Evolutionary conservation across 208 protist species (phyloP).

Genomic region (Acanthamoeba castellanii): DNA sequence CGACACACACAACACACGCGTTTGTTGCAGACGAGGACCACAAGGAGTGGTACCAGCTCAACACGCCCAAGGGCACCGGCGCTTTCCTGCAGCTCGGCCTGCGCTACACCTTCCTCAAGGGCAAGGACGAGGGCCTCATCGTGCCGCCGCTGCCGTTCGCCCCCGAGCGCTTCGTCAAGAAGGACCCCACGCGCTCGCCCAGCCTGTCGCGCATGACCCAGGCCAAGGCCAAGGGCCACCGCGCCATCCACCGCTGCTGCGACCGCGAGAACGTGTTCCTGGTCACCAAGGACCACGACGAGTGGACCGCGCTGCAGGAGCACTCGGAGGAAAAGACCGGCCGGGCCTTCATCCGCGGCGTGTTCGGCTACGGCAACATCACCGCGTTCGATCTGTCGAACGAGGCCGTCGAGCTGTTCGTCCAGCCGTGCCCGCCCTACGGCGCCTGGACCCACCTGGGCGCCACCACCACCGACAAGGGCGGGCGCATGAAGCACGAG

Average conservation of each 20-base stretch:
- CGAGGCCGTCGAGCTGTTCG: neutral
- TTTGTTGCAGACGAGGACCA: neutral
- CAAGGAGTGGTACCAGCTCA: slow-evolving; percentile 42
- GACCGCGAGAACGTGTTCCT: slow-evolving; percentile 72
- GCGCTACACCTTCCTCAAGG: slow-evolving; percentile 48
- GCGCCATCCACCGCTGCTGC: slow-evolving; percentile 73
- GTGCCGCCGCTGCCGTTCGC: slow-evolving; percentile 16
- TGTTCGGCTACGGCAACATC: slow-evolving; percentile 50
- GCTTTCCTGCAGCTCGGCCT: neutral
- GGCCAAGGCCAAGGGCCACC: slow-evolving; percentile 47
- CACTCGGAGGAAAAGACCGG: slow-evolving; percentile 8
- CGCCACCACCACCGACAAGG: neutral
- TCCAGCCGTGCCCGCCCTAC: slow-evolving; percentile 2
- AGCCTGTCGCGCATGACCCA: slow-evolving; percentile 7
- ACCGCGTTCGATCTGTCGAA: slow-evolving; percentile 24
- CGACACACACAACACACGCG: too few relatives aligned
- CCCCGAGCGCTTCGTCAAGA: neutral
- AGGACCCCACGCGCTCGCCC: neutral
- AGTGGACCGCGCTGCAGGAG: neutral
- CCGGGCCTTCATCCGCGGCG: neutral
- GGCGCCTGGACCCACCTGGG: slow-evolving; percentile 60
- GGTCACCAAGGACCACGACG: slow-evolving; percentile 39
- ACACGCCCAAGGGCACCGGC: neutral
- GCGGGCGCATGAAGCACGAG: neutral
- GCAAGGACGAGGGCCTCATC: slow-evolving; percentile 33